phyloP scores from a whole-genome alignment of 1,284 basidiomycete species.

The Irpex rosettiformis region DNA sequence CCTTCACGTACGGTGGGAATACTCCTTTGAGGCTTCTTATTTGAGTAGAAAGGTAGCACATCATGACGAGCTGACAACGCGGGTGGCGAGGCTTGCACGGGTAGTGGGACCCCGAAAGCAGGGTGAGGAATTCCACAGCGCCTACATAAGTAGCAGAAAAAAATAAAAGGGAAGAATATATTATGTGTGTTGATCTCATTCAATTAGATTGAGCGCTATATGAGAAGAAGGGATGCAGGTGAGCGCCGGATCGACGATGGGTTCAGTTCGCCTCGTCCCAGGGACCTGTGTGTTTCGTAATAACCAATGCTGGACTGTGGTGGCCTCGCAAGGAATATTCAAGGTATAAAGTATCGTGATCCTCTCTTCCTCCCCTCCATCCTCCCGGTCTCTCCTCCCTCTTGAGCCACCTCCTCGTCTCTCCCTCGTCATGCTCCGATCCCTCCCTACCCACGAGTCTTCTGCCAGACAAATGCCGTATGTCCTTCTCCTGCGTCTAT shows the following conservation, averaged over 20 bases:
- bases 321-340: background rate
- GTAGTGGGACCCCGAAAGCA: slow-evolving; percentile 5
- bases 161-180: background rate
- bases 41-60: slow-evolving; percentile 1
- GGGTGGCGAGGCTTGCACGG: background rate
- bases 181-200: background rate
- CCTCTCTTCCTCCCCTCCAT: background rate
- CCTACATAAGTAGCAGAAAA: background rate
- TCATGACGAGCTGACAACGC: background rate
- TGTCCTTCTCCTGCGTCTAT: background rate
- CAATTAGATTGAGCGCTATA: background rate
- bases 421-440: slow-evolving; percentile 4
- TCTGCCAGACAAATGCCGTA: slow-evolving; percentile 4
- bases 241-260: slow-evolving; percentile 7
- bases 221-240: background rate
- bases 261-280: slow-evolving; percentile 4
- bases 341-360: slow-evolving; percentile 9
- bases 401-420: background rate
- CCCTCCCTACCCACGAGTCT: background rate
- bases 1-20: background rate
- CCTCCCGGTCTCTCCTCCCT: slow-evolving; percentile 4
- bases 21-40: background rate
- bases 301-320: slow-evolving; percentile 1
- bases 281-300: slow-evolving; percentile 12
- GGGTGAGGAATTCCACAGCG: background rate